These are phyloP conservation scores for Sugiyamaella marilandica DNA, from an alignment of 805 yeast genomes.

Conservation along the genomic window DNA sequence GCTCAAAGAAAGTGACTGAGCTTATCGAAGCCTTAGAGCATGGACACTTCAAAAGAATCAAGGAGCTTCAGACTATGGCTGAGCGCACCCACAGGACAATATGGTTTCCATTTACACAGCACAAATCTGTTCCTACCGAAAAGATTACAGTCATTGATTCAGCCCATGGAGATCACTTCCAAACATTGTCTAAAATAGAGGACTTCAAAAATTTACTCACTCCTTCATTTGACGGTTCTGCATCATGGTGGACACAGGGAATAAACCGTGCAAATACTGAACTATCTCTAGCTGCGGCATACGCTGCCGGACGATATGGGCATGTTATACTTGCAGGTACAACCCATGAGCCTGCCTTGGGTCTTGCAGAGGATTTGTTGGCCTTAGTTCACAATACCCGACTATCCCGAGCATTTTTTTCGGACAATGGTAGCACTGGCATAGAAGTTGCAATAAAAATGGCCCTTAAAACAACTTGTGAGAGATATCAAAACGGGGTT, in stretches of 20 bases:
- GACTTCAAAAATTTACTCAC: constrained; percentile 2
- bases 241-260: constrained; percentile 30
- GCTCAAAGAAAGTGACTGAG: not conserved
- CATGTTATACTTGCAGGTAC: constrained; percentile 27
- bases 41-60: constrained; percentile 10
- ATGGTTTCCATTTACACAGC: constrained; percentile 29
- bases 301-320: constrained; percentile 28
- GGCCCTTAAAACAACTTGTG: constrained; percentile 24
- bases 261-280: constrained; percentile 25
- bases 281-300: constrained; percentile 23
- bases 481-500: constrained; percentile 17
- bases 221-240: constrained; percentile 24
- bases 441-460: constrained; percentile 28
- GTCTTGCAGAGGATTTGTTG: constrained; percentile 20
- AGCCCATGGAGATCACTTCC: constrained; percentile 24
- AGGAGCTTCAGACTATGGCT: constrained; percentile 12
- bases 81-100: constrained; percentile 15
- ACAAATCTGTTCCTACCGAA: constrained; percentile 13
- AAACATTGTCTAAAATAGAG: constrained; percentile 4
- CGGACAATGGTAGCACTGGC: constrained; percentile 28
- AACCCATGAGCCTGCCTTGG: constrained; percentile 25
- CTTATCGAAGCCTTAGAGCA: constrained; percentile 9
- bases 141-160: constrained; percentile 25
- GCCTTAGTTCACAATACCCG: constrained; percentile 17
- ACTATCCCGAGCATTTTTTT: constrained; percentile 21